Conservation (phyloP, 371 early-diverging fungal species). For the Mortierella sp. region DNA sequence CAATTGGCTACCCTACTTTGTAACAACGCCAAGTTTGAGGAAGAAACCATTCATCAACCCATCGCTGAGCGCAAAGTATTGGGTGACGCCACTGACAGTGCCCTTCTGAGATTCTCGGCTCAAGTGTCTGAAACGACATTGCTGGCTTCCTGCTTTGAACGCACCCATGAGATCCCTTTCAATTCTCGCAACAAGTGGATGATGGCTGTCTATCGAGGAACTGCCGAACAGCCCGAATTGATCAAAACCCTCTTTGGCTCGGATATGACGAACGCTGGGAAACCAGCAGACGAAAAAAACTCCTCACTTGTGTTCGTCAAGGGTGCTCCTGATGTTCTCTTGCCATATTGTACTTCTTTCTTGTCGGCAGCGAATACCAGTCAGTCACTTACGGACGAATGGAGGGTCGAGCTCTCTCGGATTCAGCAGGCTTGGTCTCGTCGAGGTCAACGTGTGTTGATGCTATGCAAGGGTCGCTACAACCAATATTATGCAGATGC, state of each 20-base stretch:
- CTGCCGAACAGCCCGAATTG: slow-evolving; percentile 27
- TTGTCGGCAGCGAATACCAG: slow-evolving; percentile 57
- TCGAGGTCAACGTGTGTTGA: slow-evolving; percentile 75
- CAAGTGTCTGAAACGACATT: slow-evolving; percentile 23
- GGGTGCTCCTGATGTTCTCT: slow-evolving; percentile 83
- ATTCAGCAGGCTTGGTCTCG: slow-evolving; percentile 70
- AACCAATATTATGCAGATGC: slow-evolving; percentile 39
- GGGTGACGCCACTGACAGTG: slow-evolving; percentile 85
- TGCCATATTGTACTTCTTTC: slow-evolving; percentile 60
- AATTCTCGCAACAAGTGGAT: slow-evolving; percentile 80
- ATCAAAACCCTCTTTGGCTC: slow-evolving; percentile 48
- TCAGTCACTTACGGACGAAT: slow-evolving; percentile 58
- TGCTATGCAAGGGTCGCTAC: slow-evolving; percentile 61
- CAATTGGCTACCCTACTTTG: slow-evolving; percentile 69
- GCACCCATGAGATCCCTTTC: slow-evolving; percentile 72
- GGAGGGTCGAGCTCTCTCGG: slow-evolving; percentile 40
- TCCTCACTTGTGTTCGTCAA: slow-evolving; percentile 64
- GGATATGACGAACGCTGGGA: slow-evolving; percentile 17
- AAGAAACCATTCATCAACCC: slow-evolving; percentile 55
- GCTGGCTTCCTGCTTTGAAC: slow-evolving; percentile 52
- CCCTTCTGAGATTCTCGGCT: slow-evolving; percentile 71
- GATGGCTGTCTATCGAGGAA: slow-evolving; percentile 59
- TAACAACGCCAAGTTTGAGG: slow-evolving; percentile 72
- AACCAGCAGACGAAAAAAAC: slow-evolving; percentile 24
- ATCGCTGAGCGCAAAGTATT: slow-evolving; percentile 63